These are phyloP conservation scores for Ganoderma meredithae DNA, from an alignment of 1,284 basidiomycete genomes.

Conservation along the genomic window DNA sequence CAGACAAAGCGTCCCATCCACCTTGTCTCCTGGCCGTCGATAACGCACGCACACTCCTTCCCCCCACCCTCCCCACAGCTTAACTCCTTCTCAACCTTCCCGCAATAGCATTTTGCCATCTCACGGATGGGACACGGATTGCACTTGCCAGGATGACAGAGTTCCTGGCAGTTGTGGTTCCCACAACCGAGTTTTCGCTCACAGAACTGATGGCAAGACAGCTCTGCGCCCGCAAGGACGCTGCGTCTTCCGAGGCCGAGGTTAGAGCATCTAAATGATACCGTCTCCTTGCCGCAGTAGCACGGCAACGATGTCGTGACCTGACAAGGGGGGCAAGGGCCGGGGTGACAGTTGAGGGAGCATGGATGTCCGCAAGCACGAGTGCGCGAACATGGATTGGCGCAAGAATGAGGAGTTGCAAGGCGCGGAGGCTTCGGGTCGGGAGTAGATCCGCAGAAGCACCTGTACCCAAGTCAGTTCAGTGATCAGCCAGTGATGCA, in stretches of 20 bases:
- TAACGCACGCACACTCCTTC: slow-evolving; percentile 39
- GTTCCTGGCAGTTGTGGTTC: slow-evolving; percentile 66
- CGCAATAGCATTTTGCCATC: slow-evolving; percentile 77
- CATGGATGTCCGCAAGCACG: slow-evolving; percentile 76
- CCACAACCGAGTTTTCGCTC: slow-evolving; percentile 66
- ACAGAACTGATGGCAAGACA: slow-evolving; percentile 78
- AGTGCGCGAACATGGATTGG: slow-evolving; percentile 73
- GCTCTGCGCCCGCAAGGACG: slow-evolving; percentile 44
- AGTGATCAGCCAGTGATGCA: background rate
- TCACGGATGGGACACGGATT: slow-evolving; percentile 65
- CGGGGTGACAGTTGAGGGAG: slow-evolving; percentile 72
- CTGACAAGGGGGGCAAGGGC: slow-evolving; percentile 81
- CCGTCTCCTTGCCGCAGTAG: slow-evolving; percentile 68
- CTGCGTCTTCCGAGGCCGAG: slow-evolving; percentile 43
- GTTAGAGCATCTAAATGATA: slow-evolving; percentile 71
- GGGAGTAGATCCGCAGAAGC: slow-evolving; percentile 82
- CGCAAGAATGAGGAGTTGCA: slow-evolving; percentile 88
- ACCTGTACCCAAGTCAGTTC: slow-evolving; percentile 53
- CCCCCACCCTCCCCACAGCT: slow-evolving; percentile 68
- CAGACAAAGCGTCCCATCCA: slow-evolving; percentile 83
- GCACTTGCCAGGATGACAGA: slow-evolving; percentile 82
- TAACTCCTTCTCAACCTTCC: slow-evolving; percentile 66
- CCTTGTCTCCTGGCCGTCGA: slow-evolving; percentile 44
- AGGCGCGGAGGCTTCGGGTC: slow-evolving; percentile 75
- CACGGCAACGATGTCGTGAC: slow-evolving; percentile 64